Conservation (phyloP, 169 alveolate species). For the Plasmodium chabaudi region DNA sequence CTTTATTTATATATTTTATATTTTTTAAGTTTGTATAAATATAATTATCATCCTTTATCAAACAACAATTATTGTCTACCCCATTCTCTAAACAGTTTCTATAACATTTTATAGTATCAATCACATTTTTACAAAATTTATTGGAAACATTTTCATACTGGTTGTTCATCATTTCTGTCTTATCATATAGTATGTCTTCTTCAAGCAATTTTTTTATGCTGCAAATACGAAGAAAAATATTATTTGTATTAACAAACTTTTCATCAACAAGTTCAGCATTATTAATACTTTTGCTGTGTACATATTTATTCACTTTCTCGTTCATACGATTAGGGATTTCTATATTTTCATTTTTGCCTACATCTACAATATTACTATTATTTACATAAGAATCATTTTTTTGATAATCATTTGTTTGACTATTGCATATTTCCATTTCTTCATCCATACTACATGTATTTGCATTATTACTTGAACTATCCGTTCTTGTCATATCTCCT, state of each 20-base stretch:
- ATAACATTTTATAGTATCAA: conserved; percentile 3
- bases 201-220: background rate
- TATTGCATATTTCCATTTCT: no score
- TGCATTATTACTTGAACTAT: conserved; percentile 19
- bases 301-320: background rate
- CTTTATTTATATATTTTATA: conserved; percentile 13
- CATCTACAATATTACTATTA: background rate
- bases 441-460: background rate
- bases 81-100: background rate
- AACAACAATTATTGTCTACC: conserved; percentile 6
- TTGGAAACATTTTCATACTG: background rate
- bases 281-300: background rate
- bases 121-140: background rate
- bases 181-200: background rate
- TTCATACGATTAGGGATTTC: background rate
- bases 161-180: background rate
- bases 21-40: conserved; percentile 22
- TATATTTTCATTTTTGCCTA: background rate
- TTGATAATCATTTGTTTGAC: no score
- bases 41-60: conserved; percentile 25
- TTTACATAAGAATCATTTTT: no score
- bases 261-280: background rate
- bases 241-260: background rate
- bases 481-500: conserved; percentile 55
- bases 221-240: background rate